A percentile compares a stretch with the other conserved stretches of the same genome.
These are phyloP conservation scores for Suillus cothurnatus DNA, from an alignment of 768 basidiomycete species.

Conservation along the genomic window DNA sequence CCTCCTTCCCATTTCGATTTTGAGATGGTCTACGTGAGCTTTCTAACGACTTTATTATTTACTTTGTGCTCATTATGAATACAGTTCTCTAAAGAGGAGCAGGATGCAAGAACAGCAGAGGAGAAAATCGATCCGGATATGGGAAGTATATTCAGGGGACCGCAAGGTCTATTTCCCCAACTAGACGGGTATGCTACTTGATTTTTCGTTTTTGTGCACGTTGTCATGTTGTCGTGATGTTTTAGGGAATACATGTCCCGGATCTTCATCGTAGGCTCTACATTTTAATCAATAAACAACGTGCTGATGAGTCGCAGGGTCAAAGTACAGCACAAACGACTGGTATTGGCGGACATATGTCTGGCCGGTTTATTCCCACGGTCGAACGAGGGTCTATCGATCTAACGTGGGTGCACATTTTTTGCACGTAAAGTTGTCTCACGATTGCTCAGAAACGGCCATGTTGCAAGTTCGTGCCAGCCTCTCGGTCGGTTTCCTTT, in stretches of 20 bases:
- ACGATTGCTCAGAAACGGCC: constrained; percentile 61
- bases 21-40: constrained; percentile 77
- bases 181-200: constrained; percentile 60
- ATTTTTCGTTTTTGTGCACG: not conserved
- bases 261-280: constrained; percentile 68
- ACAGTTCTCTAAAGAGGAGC: constrained; percentile 76
- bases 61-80: not conserved
- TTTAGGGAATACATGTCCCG: constrained; percentile 52
- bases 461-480: constrained; percentile 64
- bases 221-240: constrained; percentile 17
- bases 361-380: constrained; percentile 90
- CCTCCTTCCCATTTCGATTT: constrained; percentile 72
- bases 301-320: constrained; percentile 47
- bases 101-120: constrained; percentile 66
- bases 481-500: not conserved
- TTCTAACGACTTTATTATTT: not conserved
- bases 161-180: constrained; percentile 77
- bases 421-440: constrained; percentile 1
- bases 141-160: constrained; percentile 66
- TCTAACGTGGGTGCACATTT: constrained; percentile 58
- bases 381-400: constrained; percentile 94
- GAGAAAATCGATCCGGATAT: constrained; percentile 56
- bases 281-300: not conserved
- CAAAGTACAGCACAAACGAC: constrained; percentile 92
- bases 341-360: constrained; percentile 63